These are phyloP conservation scores for Agrocybe praecox DNA, from an alignment of 768 basidiomycete species.

Conservation along the genomic window DNA sequence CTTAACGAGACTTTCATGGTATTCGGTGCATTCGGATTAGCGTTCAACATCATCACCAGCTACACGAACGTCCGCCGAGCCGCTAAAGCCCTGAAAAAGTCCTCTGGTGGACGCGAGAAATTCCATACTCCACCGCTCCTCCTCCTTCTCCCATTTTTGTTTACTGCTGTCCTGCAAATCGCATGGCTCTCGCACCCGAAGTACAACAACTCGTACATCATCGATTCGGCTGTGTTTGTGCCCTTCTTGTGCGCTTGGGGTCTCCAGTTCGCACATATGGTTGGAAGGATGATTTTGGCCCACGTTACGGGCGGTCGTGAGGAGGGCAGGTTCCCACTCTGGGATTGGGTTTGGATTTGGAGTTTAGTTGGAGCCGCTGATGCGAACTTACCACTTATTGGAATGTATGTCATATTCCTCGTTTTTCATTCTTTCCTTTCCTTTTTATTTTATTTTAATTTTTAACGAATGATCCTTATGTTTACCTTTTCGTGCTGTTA, in stretches of 20 bases:
- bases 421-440: slow-evolving; percentile 5
- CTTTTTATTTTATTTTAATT: too few relatives aligned
- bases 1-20: slow-evolving; percentile 90
- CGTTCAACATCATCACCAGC: slow-evolving; percentile 78
- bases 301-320: slow-evolving; percentile 65
- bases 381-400: slow-evolving; percentile 75
- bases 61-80: slow-evolving; percentile 83
- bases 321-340: slow-evolving; percentile 78
- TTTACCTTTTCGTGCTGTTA: slow-evolving; percentile 12
- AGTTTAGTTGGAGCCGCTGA: slow-evolving; percentile 78
- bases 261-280: slow-evolving; percentile 87
- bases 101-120: slow-evolving; percentile 25
- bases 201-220: slow-evolving; percentile 61
- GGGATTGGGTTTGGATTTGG: slow-evolving; percentile 89
- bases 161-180: slow-evolving; percentile 71
- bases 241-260: slow-evolving; percentile 95
- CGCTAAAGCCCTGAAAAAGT: slow-evolving; percentile 19
- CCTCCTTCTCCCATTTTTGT: slow-evolving; percentile 78
- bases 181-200: slow-evolving; percentile 80
- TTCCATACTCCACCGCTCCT: slow-evolving; percentile 59
- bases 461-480: background rate
- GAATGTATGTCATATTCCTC: slow-evolving; percentile 55
- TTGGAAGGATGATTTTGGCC: slow-evolving; percentile 90
- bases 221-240: slow-evolving; percentile 77
- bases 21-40: slow-evolving; percentile 68